Evolutionary conservation across 768 basidiomycete species (phyloP).

Genomic region (Mycena epipterygia): DNA sequence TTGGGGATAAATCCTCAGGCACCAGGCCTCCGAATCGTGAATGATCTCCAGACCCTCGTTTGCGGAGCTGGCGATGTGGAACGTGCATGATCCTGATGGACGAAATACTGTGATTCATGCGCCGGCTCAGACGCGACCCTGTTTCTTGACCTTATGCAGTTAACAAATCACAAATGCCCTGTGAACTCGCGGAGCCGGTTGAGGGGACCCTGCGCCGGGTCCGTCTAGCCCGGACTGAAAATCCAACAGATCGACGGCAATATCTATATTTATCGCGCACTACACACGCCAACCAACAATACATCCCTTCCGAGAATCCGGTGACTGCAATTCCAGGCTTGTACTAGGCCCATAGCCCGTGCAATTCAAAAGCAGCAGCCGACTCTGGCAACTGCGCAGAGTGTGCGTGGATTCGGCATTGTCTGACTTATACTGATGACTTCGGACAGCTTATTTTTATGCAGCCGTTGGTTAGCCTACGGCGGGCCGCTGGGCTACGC

Average conservation of each 20-base stretch:
- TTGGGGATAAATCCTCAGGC: no score
- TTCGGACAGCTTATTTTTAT: no score
- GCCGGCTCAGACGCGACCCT: no score
- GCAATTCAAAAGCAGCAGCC: background rate
- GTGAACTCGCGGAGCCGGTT: no score
- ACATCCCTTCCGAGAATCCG: background rate
- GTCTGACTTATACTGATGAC: background rate
- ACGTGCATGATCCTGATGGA: background rate
- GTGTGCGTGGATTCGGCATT: background rate
- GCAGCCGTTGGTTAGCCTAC: no score
- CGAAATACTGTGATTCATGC: no score
- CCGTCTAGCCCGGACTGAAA: background rate
- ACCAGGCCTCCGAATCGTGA: background rate
- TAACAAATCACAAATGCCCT: no score
- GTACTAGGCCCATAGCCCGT: background rate
- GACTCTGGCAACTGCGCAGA: background rate
- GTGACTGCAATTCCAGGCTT: no score
- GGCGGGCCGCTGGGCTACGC: background rate
- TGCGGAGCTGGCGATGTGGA: slow-evolving; percentile 1
- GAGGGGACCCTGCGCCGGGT: slow-evolving; percentile 1
- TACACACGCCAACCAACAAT: background rate
- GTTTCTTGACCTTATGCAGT: no score
- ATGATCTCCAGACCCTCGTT: background rate
- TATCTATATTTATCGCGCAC: background rate
- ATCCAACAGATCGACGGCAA: background rate